Evolutionary conservation across 2,329 filamentous ascomycete species (phyloP), one percentile per base, ranked within the genome.

Genomic region (Cryphonectria radicalis): DNA sequence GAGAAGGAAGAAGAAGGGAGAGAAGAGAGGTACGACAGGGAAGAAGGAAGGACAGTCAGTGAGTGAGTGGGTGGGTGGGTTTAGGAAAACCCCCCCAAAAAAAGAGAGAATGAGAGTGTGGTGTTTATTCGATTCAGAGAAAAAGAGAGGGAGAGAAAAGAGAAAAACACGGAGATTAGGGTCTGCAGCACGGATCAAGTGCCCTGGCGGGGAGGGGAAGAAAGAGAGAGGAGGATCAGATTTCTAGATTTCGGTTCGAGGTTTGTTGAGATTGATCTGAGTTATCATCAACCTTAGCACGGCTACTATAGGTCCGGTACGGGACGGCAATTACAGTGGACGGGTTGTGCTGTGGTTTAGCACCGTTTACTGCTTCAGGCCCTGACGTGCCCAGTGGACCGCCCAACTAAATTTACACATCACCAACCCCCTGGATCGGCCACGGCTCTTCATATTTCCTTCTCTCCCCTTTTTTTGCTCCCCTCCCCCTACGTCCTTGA

Each of bases 241-340:
- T 46, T 43, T 40, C 35, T 11, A 40, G 62, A 63, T 63, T 63
- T 63, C 37, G 37, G 37, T 63, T 40, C 62, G n/a, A 63, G 62
- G 37, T 28, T 43, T 43, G 62, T 43, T 46, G 62, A 63, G 62
- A 63, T 63, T 63, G 62, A 63, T 28, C 32, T 46, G 40, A 63
- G 62, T 46, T 63, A 46, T 63, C 62, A 6, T 28, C 62, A 63
- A 46, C 62, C 62, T 63, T 63, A 46, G 22, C 37, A 22, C 59
- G 59, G 46, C 46, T 37, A 37, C 60, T 35, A 42, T 63, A 35
- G 35, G 50, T 8, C 19, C 22, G n/a, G 42, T 25, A 28, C 53
- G 55, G 55, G 4, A 32, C 55, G 28, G 25, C 14, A 59, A 32
- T 17, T 59, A 32, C 55, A 59, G 53, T 57, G n/a, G 53, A 57